Percentiles rank a stretch among this genome's conserved stretches.
These are phyloP conservation scores for Hylodesmum podocarpum DNA, from an alignment of 306 rosid genomes.

Conservation along the genomic window DNA sequence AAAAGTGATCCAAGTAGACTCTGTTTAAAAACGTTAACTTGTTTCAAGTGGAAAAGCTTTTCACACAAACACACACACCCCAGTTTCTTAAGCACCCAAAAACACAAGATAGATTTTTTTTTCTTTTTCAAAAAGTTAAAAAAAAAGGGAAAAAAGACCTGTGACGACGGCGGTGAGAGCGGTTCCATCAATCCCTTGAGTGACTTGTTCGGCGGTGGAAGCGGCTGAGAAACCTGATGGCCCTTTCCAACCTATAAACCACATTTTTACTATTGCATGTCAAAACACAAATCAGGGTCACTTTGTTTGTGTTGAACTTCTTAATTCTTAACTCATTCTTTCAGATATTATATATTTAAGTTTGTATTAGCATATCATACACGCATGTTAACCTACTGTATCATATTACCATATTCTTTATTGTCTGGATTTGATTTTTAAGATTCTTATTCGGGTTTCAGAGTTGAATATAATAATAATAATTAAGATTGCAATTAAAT, in stretches of 20 bases:
- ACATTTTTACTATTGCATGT: conserved; percentile 40
- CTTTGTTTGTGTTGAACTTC: background rate
- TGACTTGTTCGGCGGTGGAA: conserved; percentile 74
- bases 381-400: no score
- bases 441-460: background rate
- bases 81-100: background rate
- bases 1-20: background rate
- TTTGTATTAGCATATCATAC: no score
- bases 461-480: background rate
- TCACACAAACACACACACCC: background rate
- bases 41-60: background rate
- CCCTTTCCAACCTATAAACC: conserved; percentile 56
- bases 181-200: conserved; percentile 55
- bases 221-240: conserved; percentile 72
- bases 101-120: background rate
- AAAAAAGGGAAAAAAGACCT: conserved; percentile 32
- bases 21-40: background rate
- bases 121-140: background rate
- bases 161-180: conserved; percentile 75
- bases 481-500: background rate
- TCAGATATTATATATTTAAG: no score
- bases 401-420: no score
- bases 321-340: no score
- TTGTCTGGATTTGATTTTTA: no score
- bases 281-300: background rate